A percentile compares a stretch with the other conserved stretches of the same genome.
Conservation (phyloP, 257 asterid genomes). For the Leptodermis oblonga region DNA sequence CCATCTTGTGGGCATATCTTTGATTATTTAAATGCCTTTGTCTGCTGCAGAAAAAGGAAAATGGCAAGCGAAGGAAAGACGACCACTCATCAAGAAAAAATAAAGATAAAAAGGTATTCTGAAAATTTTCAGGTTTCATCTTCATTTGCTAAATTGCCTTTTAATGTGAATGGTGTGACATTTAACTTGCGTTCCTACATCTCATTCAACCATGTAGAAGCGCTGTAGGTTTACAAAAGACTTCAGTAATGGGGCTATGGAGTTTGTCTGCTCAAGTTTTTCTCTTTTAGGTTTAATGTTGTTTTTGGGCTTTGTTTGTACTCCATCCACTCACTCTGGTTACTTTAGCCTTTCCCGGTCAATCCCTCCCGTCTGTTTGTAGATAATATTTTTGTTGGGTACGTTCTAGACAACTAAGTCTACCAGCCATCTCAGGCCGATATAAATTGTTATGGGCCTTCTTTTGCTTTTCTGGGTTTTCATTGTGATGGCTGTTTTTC, state of each 20-base stretch:
- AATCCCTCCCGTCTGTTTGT: background rate
- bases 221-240: background rate
- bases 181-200: background rate
- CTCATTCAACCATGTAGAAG: background rate
- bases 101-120: conserved; percentile 78
- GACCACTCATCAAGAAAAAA: conserved; percentile 64
- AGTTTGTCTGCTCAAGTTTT: background rate
- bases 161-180: background rate
- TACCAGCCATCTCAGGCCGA: background rate
- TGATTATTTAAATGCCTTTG: background rate
- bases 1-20: background rate
- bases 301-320: background rate
- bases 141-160: background rate
- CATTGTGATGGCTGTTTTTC: background rate
- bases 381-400: background rate
- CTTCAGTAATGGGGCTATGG: background rate
- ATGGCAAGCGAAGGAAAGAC: conserved; percentile 88
- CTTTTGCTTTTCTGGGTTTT: background rate
- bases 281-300: background rate
- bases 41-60: conserved; percentile 75
- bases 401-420: background rate
- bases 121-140: conserved; percentile 14
- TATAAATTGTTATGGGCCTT: background rate
- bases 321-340: background rate
- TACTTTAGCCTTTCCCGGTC: background rate